These are phyloP conservation scores for Phytopythium vexans DNA, from an alignment of 352 stramenopile genomes.

Conservation along the genomic window DNA sequence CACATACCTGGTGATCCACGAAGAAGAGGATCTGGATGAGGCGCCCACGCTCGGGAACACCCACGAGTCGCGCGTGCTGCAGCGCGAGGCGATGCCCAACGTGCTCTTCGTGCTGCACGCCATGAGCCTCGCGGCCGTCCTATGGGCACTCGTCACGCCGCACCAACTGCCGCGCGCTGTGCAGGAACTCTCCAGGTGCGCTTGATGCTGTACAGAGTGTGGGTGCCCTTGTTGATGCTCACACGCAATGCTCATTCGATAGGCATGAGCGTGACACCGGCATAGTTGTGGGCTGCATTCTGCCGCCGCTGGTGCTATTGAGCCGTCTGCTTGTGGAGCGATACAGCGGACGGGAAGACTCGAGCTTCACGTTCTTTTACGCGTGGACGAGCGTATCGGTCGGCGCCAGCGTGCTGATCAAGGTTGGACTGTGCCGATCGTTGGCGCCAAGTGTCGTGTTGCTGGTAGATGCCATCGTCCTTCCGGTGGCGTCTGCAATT, in stretches of 20 bases:
- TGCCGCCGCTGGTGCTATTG: constrained; percentile 55
- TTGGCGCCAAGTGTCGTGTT: constrained; percentile 27
- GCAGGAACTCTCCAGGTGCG: constrained; percentile 19
- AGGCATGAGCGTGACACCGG: constrained; percentile 59
- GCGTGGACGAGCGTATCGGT: constrained; percentile 49
- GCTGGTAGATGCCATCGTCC: constrained; percentile 37
- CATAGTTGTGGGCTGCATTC: constrained; percentile 51
- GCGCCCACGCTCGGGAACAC: constrained; percentile 7
- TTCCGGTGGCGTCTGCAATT: constrained; percentile 22
- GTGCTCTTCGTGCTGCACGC: constrained; percentile 25
- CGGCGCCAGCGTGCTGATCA: constrained; percentile 42
- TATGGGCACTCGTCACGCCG: constrained; percentile 20
- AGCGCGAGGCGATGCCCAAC: constrained; percentile 20
- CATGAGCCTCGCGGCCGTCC: constrained; percentile 19
- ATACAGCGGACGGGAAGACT: constrained; percentile 18
- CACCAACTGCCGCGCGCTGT: constrained; percentile 16
- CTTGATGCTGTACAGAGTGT: not conserved
- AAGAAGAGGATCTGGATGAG: constrained; percentile 16
- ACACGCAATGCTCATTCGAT: not conserved
- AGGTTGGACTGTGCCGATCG: constrained; percentile 33
- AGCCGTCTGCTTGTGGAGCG: constrained; percentile 46
- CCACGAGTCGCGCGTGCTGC: constrained; percentile 28
- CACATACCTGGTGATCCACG: constrained; percentile 20
- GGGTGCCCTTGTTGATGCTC: constrained; percentile 1
- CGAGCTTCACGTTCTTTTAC: constrained; percentile 50